A percentile compares a stretch with the other conserved stretches of the same genome.
Evolutionary conservation across 345 rosid species (phyloP).

Genomic region (Eucalyptus pauciflora): DNA sequence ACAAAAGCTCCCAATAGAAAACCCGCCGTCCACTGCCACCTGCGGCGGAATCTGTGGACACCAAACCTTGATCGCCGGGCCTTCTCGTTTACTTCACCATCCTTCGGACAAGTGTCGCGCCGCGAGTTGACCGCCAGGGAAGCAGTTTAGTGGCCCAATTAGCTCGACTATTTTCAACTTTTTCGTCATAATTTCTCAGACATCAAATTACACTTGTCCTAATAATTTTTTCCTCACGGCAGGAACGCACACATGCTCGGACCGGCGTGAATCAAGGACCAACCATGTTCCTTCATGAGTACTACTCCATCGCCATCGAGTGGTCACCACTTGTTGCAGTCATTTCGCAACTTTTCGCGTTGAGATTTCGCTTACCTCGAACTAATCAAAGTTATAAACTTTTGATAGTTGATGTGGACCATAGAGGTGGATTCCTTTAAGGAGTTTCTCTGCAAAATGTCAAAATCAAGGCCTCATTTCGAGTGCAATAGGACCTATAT

Average conservation of each 20-base stretch:
- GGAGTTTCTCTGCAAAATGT: accelerated
- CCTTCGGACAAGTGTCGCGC: background rate
- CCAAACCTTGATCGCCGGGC: background rate
- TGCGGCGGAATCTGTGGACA: background rate
- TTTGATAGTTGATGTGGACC: background rate
- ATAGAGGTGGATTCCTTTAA: background rate
- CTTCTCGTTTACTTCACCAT: background rate
- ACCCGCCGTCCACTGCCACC: background rate
- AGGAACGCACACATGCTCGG: background rate
- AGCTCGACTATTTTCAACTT: background rate
- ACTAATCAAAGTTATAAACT: accelerated
- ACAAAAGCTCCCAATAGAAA: background rate
- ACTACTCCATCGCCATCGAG: background rate
- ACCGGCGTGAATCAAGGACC: background rate
- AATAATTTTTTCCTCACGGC: accelerated
- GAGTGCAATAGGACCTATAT: background rate
- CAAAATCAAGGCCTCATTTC: background rate
- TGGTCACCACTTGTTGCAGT: background rate
- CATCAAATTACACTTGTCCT: background rate
- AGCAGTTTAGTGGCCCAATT: background rate
- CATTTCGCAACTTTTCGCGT: background rate
- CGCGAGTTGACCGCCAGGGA: background rate
- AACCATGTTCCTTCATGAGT: background rate
- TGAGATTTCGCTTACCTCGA: background rate
- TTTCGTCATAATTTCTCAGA: background rate